Percentiles rank a stretch among this genome's conserved stretches.
phyloP scores from a whole-genome alignment of 2,329 filamentous ascomycete species.

The Leptographium lundbergii region DNA sequence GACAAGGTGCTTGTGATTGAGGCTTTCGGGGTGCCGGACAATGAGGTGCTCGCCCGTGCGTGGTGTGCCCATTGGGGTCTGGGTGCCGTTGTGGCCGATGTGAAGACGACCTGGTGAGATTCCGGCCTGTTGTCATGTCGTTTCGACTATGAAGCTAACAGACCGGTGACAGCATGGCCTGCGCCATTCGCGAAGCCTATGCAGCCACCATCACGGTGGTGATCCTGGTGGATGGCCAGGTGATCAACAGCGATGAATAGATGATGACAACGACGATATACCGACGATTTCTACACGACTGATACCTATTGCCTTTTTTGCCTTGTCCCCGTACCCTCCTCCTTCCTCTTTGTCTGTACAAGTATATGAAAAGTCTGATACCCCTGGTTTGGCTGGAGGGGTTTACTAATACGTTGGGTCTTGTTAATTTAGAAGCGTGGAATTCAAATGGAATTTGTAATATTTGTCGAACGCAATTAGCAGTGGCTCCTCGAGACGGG shows the following conservation, averaged over 20 bases:
- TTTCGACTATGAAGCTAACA: background rate
- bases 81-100: conserved; percentile 56
- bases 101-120: conserved; percentile 54
- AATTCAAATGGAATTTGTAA: background rate
- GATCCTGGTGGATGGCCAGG: conserved; percentile 44
- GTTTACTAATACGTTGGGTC: background rate
- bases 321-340: background rate
- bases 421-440: background rate
- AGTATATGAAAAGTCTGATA: background rate
- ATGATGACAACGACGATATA: background rate
- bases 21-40: conserved; percentile 60
- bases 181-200: conserved; percentile 63
- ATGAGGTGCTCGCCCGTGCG: conserved; percentile 62
- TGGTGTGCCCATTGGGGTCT: conserved; percentile 70
- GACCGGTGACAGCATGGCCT: conserved; percentile 43
- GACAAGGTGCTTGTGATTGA: conserved; percentile 61
- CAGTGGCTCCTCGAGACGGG: no score
- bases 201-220: conserved; percentile 61
- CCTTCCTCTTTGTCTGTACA: background rate
- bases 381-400: background rate
- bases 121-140: background rate
- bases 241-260: conserved; percentile 7
- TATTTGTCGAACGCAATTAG: background rate
- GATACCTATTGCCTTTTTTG: background rate
- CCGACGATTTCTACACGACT: background rate